These are phyloP conservation scores for Crithidia bombi DNA, from an alignment of 208 protist genomes.

Conservation along the genomic window DNA sequence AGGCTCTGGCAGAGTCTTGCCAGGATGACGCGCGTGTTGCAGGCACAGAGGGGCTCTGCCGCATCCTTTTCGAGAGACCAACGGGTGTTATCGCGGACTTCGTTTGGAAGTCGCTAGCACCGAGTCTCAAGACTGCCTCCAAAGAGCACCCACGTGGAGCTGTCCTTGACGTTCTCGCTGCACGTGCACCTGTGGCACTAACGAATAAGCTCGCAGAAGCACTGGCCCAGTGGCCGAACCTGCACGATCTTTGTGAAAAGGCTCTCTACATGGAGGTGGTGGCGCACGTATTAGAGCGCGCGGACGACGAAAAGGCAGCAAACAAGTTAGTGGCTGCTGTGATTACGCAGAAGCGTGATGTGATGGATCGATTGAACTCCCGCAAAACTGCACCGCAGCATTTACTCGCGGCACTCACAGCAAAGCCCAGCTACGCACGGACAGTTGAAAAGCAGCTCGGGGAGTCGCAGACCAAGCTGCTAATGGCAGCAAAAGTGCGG, in stretches of 20 bases:
- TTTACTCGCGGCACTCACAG: conserved; percentile 57
- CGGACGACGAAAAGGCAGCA: conserved; percentile 36
- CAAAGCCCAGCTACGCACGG: conserved; percentile 43
- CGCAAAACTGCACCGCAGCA: conserved; percentile 63
- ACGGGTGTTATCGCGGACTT: conserved; percentile 35
- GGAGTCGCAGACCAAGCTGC: conserved; percentile 44
- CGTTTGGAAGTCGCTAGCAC: conserved; percentile 38
- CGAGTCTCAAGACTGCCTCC: conserved; percentile 19
- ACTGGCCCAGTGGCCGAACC: conserved; percentile 53
- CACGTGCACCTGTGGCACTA: conserved; percentile 31
- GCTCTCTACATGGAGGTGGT: conserved; percentile 58
- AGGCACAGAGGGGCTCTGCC: conserved; percentile 25
- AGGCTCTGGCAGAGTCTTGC: conserved; percentile 31
- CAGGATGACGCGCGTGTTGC: conserved; percentile 10
- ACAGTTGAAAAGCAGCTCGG: conserved; percentile 56
- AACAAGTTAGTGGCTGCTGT: conserved; percentile 45
- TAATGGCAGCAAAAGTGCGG: conserved; percentile 56
- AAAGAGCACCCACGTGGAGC: conserved; percentile 43
- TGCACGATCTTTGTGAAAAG: conserved; percentile 43
- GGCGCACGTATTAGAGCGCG: conserved; percentile 47
- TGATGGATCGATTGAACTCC: conserved; percentile 47
- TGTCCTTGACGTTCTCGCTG: conserved; percentile 48
- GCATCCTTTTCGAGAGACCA: conserved; percentile 25
- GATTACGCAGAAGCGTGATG: conserved; percentile 46
- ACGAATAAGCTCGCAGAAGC: conserved; percentile 43